Evolutionary conservation across 139 green algal species (phyloP).

Genomic region (Chlorella vulgaris): DNA sequence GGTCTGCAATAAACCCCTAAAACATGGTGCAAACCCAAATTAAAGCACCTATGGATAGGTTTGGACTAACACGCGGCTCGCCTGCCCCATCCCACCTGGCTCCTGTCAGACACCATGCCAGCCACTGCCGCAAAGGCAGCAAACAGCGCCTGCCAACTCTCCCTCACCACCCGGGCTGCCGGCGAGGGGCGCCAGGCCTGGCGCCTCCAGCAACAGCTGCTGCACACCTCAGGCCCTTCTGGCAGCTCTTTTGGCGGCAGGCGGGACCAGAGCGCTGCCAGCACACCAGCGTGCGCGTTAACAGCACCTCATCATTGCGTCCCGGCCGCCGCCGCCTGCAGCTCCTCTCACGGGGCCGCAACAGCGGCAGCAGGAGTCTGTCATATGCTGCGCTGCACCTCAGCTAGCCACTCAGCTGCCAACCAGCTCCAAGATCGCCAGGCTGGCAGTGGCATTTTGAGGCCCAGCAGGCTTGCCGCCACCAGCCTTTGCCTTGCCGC

Average conservation of each 20-base stretch:
- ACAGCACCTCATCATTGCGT: conserved; percentile 55
- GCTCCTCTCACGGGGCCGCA: conserved; percentile 31
- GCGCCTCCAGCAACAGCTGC: conserved; percentile 53
- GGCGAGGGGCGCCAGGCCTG: conserved; percentile 62
- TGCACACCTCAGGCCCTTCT: background rate
- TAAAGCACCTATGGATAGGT: too few relatives aligned
- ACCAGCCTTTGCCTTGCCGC: background rate
- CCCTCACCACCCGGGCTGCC: conserved; percentile 52
- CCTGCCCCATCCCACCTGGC: too few relatives aligned
- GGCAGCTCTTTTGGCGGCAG: conserved; percentile 19
- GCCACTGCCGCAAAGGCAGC: conserved; percentile 57
- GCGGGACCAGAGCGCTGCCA: conserved; percentile 66
- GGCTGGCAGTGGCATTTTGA: conserved; percentile 35
- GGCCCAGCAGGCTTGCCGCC: conserved; percentile 21
- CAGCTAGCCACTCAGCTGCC: conserved; percentile 43
- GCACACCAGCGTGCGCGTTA: conserved; percentile 57
- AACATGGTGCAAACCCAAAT: too few relatives aligned
- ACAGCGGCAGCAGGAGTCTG: conserved; percentile 68
- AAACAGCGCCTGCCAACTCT: conserved; percentile 48
- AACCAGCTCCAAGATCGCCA: conserved; percentile 73
- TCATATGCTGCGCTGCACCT: conserved; percentile 44
- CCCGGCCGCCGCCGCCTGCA: conserved; percentile 31
- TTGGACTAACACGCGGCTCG: too few relatives aligned
- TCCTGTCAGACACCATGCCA: conserved; percentile 38
- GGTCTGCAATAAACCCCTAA: too few relatives aligned